Evolutionary conservation across 164 flowering plant genomes (phyloP).

Genomic region (Nelumbo lutea): DNA sequence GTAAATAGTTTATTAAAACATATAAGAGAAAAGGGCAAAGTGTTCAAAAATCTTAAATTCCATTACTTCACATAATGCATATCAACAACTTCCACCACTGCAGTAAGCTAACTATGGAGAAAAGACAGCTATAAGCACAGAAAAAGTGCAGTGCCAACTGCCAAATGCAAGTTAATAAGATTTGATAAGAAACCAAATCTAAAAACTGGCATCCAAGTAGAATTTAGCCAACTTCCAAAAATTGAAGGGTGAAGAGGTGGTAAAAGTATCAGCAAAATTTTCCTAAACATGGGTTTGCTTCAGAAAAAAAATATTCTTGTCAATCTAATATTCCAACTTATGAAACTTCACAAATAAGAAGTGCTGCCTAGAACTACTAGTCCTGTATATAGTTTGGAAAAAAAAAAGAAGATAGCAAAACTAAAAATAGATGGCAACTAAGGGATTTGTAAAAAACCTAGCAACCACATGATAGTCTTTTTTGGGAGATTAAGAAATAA

Average conservation of each 20-base stretch:
- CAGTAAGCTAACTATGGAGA: no score
- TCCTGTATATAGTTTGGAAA: not conserved
- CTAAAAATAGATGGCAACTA: no score
- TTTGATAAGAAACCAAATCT: not conserved
- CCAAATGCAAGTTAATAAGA: not conserved
- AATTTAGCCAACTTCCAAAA: no score
- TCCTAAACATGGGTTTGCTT: not conserved
- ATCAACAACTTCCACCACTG: no score
- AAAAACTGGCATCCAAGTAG: not conserved
- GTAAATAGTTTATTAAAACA: not conserved
- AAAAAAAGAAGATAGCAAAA: no score
- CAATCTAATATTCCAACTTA: not conserved
- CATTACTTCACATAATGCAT: not conserved
- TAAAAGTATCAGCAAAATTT: not conserved
- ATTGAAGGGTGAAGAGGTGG: not conserved
- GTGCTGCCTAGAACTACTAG: not conserved
- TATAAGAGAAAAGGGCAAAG: not conserved
- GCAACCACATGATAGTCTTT: no score
- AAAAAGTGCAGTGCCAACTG: not conserved
- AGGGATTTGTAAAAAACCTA: no score
- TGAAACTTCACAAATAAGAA: not conserved
- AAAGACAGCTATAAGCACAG: slow-evolving; percentile 1
- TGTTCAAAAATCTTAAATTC: not conserved
- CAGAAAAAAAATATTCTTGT: not conserved
- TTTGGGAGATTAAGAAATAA: no score